Base-by-base conservation (phyloP, 352 stramenopile genomes). In the Aphanomyces euteiches region DNA sequence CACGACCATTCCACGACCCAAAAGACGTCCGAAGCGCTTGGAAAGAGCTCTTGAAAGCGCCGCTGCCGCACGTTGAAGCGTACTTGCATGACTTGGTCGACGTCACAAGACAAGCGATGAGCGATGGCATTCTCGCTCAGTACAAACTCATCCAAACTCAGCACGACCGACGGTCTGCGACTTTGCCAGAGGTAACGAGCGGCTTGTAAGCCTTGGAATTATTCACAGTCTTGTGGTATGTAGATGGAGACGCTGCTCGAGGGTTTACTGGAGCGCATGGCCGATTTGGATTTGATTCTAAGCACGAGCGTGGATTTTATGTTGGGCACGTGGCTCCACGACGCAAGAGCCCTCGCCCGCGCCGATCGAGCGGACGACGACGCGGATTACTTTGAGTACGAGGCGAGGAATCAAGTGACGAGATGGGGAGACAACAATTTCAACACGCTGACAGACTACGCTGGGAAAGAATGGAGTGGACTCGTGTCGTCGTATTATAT, bases 401-500 rank as follows among this genome's bases (percentile, higher is more conserved):
- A 92, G 72, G 84, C 84, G 21, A 80, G 82, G 13, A 92, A 92
- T 69, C 83, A 90, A 72, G 77, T 92, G 45, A 92, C 84, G 4
- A 81, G 84, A 1, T 92, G 84, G 84, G 84, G 84, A 7, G 81
- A 92, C 74, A 77, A 90, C 76, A 92, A 92, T 75, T 74, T 75
- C 45, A 82, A 92, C 53, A 72, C 79, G 15, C 77, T 92, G 47
- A 78, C 88, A 53, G 84, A 92, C 69, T 92, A 92, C 64, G 84
- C 84, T 4, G 79, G 79, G 43, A 92, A 92, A 73, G 84, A 90
- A 61, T 92, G 84, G 84, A 73, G 77, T 50, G 83, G 84, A 5
- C 81, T 92, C 41, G 75, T 90, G n/a, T 77, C 77, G 17, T 66
- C 75, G 53, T 92, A 90, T 74, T 90, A 92, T 74, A 47, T 88